Percentiles rank a stretch among this genome's conserved stretches.
Conservation (phyloP, 768 basidiomycete genomes). For the Lentinula guzmanii region DNA sequence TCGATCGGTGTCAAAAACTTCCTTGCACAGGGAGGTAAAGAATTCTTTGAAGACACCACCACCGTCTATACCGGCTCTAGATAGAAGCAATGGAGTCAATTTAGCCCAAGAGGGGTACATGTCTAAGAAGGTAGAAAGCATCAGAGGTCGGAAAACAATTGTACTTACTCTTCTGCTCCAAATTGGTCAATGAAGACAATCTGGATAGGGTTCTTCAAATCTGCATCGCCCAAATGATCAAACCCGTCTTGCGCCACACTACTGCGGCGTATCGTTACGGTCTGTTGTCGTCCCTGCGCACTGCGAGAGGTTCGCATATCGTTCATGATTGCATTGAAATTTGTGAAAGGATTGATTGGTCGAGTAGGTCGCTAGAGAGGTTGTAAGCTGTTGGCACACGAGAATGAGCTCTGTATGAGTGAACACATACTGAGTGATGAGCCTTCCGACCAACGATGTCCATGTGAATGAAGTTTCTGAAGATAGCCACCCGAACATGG, state of each 20-base stretch:
- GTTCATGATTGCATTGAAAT: neutral
- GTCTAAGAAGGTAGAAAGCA: neutral
- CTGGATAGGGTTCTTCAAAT: conserved; percentile 76
- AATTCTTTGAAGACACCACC: conserved; percentile 99
- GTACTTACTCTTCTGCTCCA: conserved; percentile 73
- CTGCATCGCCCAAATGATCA: conserved; percentile 68
- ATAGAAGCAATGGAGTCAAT: neutral
- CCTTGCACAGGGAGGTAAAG: conserved; percentile 85
- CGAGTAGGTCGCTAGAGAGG: neutral
- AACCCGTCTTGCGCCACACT: conserved; percentile 90
- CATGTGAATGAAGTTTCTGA: conserved; percentile 67
- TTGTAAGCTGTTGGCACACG: neutral
- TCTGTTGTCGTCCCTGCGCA: conserved; percentile 17
- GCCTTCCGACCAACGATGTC: neutral
- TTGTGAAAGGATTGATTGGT: neutral
- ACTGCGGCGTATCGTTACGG: conserved; percentile 61
- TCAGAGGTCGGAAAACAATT: neutral
- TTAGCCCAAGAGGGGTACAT: neutral
- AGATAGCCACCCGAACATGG: conserved; percentile 83
- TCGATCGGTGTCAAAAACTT: conserved; percentile 91
- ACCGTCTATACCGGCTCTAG: conserved; percentile 88
- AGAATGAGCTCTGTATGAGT: neutral
- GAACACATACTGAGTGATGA: neutral
- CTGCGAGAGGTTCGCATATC: neutral
- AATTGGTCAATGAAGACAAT: conserved; percentile 94